Evolutionary conservation across 352 stramenopile species (phyloP).

Genomic region (Phytophthora colocasiae): DNA sequence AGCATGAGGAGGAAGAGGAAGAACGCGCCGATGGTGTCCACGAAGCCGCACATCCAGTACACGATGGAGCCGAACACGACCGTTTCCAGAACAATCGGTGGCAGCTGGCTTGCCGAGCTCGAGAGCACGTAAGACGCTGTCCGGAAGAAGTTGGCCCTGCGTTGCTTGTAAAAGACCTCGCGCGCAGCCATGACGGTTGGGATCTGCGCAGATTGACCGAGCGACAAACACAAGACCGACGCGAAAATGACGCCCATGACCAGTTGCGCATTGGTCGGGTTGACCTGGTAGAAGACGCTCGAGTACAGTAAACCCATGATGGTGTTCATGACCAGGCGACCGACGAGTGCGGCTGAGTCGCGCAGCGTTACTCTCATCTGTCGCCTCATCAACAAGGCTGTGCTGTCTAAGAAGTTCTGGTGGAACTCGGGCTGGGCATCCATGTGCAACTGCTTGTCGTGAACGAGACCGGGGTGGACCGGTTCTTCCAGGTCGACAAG

Average conservation of each 20-base stretch:
- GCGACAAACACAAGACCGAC: slow-evolving; percentile 62
- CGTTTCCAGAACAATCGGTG: slow-evolving; percentile 15
- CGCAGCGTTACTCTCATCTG: slow-evolving; percentile 13
- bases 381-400: slow-evolving; percentile 1
- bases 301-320: slow-evolving; percentile 40
- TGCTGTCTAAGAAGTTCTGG: slow-evolving; percentile 19
- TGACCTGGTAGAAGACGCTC: slow-evolving; percentile 34
- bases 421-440: slow-evolving; percentile 14
- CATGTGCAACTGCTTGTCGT: slow-evolving; percentile 35
- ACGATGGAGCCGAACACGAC: slow-evolving; percentile 60
- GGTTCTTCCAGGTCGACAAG: slow-evolving; percentile 20
- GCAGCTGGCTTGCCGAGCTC: slow-evolving; percentile 7
- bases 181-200: slow-evolving; percentile 54
- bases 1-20: slow-evolving; percentile 51
- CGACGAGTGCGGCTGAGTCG: slow-evolving; percentile 23
- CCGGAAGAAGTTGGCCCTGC: slow-evolving; percentile 19
- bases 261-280: slow-evolving; percentile 29
- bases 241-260: slow-evolving; percentile 71
- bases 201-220: slow-evolving; percentile 65
- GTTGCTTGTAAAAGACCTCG: slow-evolving; percentile 34
- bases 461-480: slow-evolving; percentile 15
- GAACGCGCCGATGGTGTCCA: slow-evolving; percentile 13
- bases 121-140: slow-evolving; percentile 15
- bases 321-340: slow-evolving; percentile 50
- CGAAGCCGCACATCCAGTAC: slow-evolving; percentile 54